Evolutionary conservation across 371 early-diverging fungal species (phyloP), one percentile per base, ranked within the genome.

Genomic region (Parasitella parasitica): DNA sequence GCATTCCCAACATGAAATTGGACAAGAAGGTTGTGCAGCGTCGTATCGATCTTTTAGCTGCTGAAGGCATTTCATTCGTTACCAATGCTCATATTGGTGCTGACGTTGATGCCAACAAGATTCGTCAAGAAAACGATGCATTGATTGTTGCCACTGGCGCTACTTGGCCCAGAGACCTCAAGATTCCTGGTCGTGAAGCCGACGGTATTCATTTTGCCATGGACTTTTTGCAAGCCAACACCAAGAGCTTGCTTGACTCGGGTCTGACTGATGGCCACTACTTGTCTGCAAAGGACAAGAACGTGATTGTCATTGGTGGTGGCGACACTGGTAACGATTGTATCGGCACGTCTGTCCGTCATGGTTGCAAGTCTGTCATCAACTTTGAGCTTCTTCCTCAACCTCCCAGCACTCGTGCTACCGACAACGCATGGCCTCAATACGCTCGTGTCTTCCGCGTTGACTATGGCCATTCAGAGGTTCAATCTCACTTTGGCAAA

Each of bases 1-100:
- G 98, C 66, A 98, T 98, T 61, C 98, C 98, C 59, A 97, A 98
- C 84, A 98, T 98, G 98, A 98, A 98, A 86, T 89, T 98, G 27
- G 97, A 98, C 80, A 97, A 97, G 87, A 82, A 82, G 56, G 70
- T 95, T 58, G 97, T 98, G 35, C 92, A 94, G 70, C 88, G 98
- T 41, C 93, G 98, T 64, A 78, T 96, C 52, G 94, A 97, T 61
- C 86, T 96, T 64, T 77, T 98, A 79, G 92, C 88, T 3, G 91
- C 89, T 8, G 97, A 98, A 78, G 98, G 97, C 46, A 84, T 98
- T 35, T 76, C 73, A 30, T 97, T 97, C 80, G 89, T 93, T 20
- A 76, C 92, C 53, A 89, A 89, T 70, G 85, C 91, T 26, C 86
- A 96, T 54, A 89, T 98, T 27, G 98, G 98, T 64, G 90, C 86